These are phyloP conservation scores for Tylopilus plumbeoviolaceoides DNA, from an alignment of 768 basidiomycete species.

Conservation along the genomic window DNA sequence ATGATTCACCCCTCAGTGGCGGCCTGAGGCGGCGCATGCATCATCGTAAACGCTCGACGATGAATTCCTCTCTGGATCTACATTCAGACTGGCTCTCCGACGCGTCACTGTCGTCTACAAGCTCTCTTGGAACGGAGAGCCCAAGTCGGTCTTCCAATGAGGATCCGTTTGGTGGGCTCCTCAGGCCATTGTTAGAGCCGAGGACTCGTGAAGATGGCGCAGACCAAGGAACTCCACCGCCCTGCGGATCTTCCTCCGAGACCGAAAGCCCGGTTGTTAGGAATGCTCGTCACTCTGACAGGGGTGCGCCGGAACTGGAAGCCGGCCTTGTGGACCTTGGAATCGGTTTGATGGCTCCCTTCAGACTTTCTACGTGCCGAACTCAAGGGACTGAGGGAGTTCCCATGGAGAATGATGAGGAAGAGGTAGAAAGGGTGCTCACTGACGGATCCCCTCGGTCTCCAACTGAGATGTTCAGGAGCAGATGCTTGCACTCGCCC, in stretches of 20 bases:
- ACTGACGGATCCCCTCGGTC: constrained; percentile 19
- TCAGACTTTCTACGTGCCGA: constrained; percentile 42
- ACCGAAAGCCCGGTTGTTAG: constrained; percentile 51
- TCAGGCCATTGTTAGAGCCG: constrained; percentile 30
- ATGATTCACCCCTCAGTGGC: constrained; percentile 46
- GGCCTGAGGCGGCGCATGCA: constrained; percentile 28
- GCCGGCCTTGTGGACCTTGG: constrained; percentile 37
- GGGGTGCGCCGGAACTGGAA: constrained; percentile 28
- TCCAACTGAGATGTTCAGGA: constrained; percentile 20
- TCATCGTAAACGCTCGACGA: constrained; percentile 26
- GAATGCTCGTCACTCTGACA: constrained; percentile 22
- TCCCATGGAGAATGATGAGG: constrained; percentile 28
- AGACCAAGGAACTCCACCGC: constrained; percentile 15
- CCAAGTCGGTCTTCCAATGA: constrained; percentile 29
- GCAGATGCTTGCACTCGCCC: constrained; percentile 29
- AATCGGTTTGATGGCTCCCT: constrained; percentile 50
- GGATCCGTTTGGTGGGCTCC: constrained; percentile 49
- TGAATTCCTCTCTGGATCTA: constrained; percentile 25
- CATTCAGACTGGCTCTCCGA: constrained; percentile 30
- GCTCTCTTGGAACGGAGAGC: constrained; percentile 18
- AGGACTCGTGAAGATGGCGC: constrained; percentile 5
- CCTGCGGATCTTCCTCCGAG: constrained; percentile 25
- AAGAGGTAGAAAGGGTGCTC: constrained; percentile 32
- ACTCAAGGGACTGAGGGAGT: constrained; percentile 16
- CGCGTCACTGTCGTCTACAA: constrained; percentile 25